These are phyloP conservation scores for Brassica carinata DNA, from an alignment of 345 rosid genomes.

Conservation along the genomic window DNA sequence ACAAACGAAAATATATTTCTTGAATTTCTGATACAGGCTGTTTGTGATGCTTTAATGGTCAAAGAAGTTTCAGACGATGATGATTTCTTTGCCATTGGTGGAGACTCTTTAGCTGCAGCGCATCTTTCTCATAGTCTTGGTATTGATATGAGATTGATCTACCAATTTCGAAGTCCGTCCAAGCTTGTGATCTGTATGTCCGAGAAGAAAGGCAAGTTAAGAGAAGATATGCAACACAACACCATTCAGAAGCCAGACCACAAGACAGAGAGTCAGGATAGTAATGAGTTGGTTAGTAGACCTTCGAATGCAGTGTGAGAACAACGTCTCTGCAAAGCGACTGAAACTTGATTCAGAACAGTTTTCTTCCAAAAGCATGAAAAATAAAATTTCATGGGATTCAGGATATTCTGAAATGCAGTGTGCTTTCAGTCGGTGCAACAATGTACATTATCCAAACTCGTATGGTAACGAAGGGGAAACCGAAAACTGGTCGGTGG, in stretches of 20 bases:
- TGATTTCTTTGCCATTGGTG: slow-evolving; percentile 87
- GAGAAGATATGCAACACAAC: slow-evolving; percentile 34
- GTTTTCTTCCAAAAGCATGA: slow-evolving; percentile 28
- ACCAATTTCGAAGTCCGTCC: slow-evolving; percentile 69
- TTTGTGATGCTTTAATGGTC: slow-evolving; percentile 70
- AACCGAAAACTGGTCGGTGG: slow-evolving; percentile 42
- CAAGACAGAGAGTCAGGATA: slow-evolving; percentile 38
- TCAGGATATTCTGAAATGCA: slow-evolving; percentile 38
- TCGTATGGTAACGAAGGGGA: slow-evolving; percentile 29
- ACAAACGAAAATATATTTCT: slow-evolving; percentile 11
- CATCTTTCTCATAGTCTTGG: slow-evolving; percentile 80
- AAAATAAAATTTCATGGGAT: slow-evolving; percentile 47
- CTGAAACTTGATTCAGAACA: slow-evolving; percentile 49
- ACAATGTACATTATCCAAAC: slow-evolving; percentile 57
- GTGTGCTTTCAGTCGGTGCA: slow-evolving; percentile 78
- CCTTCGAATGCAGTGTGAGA: slow-evolving; percentile 27
- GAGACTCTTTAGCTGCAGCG: slow-evolving; percentile 88
- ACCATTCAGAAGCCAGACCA: slow-evolving; percentile 35
- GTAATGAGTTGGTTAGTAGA: slow-evolving; percentile 36
- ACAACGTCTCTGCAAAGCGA: slow-evolving; percentile 47
- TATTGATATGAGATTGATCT: slow-evolving; percentile 76
- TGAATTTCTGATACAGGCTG: slow-evolving; percentile 55
- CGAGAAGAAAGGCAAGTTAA: slow-evolving; percentile 41
- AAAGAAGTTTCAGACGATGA: slow-evolving; percentile 67
- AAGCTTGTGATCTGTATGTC: slow-evolving; percentile 59